Evolutionary conservation across 2,329 filamentous ascomycete genomes (phyloP).

Genomic region (Sclerotinia borealis): DNA sequence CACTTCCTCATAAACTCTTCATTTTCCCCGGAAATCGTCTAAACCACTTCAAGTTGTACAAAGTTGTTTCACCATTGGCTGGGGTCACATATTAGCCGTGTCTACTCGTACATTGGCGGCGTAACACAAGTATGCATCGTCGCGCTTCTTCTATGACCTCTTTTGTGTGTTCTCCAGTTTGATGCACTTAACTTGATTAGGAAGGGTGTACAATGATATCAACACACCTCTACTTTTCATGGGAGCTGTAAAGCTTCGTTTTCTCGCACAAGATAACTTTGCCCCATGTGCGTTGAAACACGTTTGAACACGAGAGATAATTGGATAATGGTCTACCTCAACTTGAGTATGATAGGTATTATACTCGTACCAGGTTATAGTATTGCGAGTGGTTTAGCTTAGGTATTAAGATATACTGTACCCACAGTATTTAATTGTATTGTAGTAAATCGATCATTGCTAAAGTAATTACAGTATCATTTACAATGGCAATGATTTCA

Average conservation of each 20-base stretch:
- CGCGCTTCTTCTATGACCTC: not conserved
- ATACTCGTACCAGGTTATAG: no score
- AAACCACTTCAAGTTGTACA: not conserved
- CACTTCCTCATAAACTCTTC: no score
- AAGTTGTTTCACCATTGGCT: not conserved
- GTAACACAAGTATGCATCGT: not conserved
- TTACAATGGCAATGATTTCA: no score
- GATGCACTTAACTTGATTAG: not conserved
- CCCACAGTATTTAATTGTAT: no score
- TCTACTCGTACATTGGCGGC: not conserved
- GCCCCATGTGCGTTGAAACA: not conserved
- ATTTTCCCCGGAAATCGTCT: not conserved
- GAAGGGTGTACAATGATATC: not conserved
- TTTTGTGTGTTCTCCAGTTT: not conserved
- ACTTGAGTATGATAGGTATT: not conserved
- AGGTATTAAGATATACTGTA: no score
- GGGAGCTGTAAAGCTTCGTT: not conserved
- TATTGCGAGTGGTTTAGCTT: no score
- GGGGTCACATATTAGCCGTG: not conserved
- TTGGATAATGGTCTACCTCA: not conserved
- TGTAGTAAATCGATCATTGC: no score
- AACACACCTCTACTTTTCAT: not conserved
- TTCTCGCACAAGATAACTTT: not conserved
- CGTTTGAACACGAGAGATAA: not conserved
- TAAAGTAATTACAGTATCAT: no score